Evolutionary conservation across 441 rosid species (phyloP), one percentile per base, ranked within the genome.

Genomic region (Arabidopsis lyrata): DNA sequence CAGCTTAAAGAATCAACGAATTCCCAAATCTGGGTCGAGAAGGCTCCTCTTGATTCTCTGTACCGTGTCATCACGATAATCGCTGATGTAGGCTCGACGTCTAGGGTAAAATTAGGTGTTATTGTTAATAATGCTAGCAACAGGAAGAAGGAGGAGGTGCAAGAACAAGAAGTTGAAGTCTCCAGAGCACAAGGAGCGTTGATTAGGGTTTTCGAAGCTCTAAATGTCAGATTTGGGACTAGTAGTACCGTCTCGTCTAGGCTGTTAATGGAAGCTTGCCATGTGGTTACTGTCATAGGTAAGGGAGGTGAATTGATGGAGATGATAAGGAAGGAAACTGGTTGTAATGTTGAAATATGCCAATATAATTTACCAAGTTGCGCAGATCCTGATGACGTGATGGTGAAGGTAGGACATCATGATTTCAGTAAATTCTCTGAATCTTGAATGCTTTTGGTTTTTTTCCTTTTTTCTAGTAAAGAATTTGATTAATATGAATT

Each of bases 171-270:
- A 16, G 42, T 55, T 18, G 41, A 55, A 39, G 83, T 81, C 58
- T 88, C 95, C 14, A 84, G 69, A 66, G 93, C 85, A 56, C 97
- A 91, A 84, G 85, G 84, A 63, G 95, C 87, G 44, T 63, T 91
- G 79, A 49, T 89, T 65, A 84, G 73, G 82, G 90, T 88, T 68
- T 91, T 89, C 75, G 93, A 85, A 81, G 72, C 86, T 76, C 86
- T 84, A 64, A 89, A 86, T 45, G 9, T 15, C 0, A 90, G 81
- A 85, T 65, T 27, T 3, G 38, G 80, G 31, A 52, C 55, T 13
- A n/a, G 2, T 29, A 86, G 86, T 36, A 52, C 81, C 58, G 97
- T 90, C 58, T 88, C 92, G 3, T 88, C 90, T 54, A 61, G 87
- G 74, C 38, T 90, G 72, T 63, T 92, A 83, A 88, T 86, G 22